These are phyloP conservation scores for Boeremia lycopersici DNA, from an alignment of 2,329 filamentous ascomycete species.

Conservation along the genomic window DNA sequence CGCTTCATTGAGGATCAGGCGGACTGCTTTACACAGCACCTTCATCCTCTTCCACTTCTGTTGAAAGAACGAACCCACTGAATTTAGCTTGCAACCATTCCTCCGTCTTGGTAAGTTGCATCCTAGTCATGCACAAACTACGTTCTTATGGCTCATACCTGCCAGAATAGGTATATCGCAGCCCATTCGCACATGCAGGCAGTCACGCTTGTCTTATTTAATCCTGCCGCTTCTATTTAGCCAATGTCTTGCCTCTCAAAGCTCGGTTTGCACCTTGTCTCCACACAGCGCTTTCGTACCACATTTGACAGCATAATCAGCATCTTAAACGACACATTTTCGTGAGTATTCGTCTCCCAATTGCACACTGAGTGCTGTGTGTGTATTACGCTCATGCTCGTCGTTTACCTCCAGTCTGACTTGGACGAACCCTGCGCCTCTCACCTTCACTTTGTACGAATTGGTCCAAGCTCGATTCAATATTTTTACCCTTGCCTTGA, in stretches of 20 bases:
- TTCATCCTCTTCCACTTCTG: constrained; percentile 14
- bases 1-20: constrained; percentile 19
- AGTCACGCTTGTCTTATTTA: too few relatives aligned
- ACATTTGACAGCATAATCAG: too few relatives aligned
- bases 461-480: neutral
- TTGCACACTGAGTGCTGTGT: too few relatives aligned
- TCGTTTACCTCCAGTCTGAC: neutral
- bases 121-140: too few relatives aligned
- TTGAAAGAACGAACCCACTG: constrained; percentile 1
- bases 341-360: neutral
- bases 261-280: too few relatives aligned
- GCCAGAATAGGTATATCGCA: too few relatives aligned
- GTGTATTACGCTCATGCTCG: neutral
- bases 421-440: neutral
- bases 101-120: too few relatives aligned
- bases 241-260: too few relatives aligned
- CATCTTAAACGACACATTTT: neutral
- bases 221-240: too few relatives aligned
- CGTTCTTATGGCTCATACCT: too few relatives aligned
- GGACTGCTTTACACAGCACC: constrained; percentile 20
- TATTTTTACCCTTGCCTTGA: neutral
- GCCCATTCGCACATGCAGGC: too few relatives aligned
- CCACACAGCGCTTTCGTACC: too few relatives aligned
- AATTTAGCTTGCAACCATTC: neutral
- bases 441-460: neutral